phyloP scores from a whole-genome alignment of 768 basidiomycete species.

The Macrolepiota albuminosa region DNA sequence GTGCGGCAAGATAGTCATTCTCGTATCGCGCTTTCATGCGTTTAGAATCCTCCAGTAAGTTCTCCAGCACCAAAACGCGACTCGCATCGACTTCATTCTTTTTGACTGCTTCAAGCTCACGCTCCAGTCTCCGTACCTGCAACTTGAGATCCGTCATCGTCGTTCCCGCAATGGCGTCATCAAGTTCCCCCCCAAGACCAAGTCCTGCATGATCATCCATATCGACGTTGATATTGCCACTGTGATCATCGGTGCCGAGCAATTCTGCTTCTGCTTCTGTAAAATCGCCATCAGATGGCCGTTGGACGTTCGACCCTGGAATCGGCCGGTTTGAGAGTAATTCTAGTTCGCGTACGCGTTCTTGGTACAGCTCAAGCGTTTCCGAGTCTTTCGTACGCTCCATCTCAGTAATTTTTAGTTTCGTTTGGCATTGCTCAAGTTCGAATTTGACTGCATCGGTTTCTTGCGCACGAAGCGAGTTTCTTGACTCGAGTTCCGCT shows the following conservation, averaged over 20 bases:
- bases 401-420: constrained; percentile 60
- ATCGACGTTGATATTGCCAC: constrained; percentile 13
- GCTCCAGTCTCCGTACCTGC: constrained; percentile 73
- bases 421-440: constrained; percentile 68
- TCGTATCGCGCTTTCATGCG: constrained; percentile 89
- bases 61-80: constrained; percentile 81
- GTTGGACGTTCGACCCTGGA: constrained; percentile 18
- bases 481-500: constrained; percentile 70
- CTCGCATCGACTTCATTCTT: constrained; percentile 76
- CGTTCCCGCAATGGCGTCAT: constrained; percentile 76
- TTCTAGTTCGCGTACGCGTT: constrained; percentile 86
- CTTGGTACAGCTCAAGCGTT: constrained; percentile 84
- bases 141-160: constrained; percentile 93
- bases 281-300: constrained; percentile 14
- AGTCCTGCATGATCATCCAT: constrained; percentile 40
- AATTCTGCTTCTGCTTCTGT: constrained; percentile 23
- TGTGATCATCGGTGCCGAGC: constrained; percentile 14
- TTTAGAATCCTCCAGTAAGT: constrained; percentile 86
- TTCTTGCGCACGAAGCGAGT: constrained; percentile 61
- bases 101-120: constrained; percentile 73
- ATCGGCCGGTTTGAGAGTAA: constrained; percentile 51
- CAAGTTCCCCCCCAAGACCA: constrained; percentile 81
- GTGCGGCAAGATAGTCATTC: constrained; percentile 77
- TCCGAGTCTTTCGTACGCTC: constrained; percentile 80
- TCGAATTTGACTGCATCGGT: constrained; percentile 69